Conservation (phyloP, 106 monocot species). For the Dioscorea zingiberensis region DNA sequence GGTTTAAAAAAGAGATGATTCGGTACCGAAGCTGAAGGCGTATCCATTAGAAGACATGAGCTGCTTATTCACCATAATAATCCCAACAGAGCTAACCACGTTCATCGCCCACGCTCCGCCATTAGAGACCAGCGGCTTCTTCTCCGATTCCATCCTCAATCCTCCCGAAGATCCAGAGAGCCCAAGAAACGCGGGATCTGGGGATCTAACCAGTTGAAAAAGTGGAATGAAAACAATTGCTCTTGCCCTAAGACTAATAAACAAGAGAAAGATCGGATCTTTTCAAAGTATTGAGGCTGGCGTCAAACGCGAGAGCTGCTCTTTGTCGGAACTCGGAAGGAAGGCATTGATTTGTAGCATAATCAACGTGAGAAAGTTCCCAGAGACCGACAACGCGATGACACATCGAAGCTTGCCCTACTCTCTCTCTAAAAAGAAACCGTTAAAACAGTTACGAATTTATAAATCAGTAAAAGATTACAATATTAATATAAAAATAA, state of each 20-base stretch:
- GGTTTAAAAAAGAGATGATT: neutral
- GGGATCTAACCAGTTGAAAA: neutral
- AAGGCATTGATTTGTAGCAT: too few relatives aligned
- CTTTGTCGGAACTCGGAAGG: too few relatives aligned
- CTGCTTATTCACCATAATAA: constrained; percentile 91
- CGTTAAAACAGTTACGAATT: too few relatives aligned
- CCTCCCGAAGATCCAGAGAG: neutral
- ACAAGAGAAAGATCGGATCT: neutral
- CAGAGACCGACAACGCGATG: too few relatives aligned
- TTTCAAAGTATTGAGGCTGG: neutral
- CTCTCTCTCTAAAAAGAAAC: too few relatives aligned
- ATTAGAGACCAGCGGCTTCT: constrained; percentile 76
- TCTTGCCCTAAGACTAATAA: neutral
- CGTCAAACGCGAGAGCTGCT: neutral
- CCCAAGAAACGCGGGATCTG: neutral
- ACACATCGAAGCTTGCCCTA: too few relatives aligned
- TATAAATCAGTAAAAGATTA: too few relatives aligned
- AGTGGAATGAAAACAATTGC: too few relatives aligned
- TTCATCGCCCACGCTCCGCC: constrained; percentile 85
- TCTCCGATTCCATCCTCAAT: constrained; percentile 59
- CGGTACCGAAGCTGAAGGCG: constrained; percentile 69
- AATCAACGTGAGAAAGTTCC: too few relatives aligned
- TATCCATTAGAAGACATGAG: constrained; percentile 84
- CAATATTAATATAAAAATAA: too few relatives aligned
- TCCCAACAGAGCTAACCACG: constrained; percentile 78